Evolutionary conservation across 768 basidiomycete genomes (phyloP), one percentile per base, ranked within the genome.

Genomic region (Lyophyllum shimeji): DNA sequence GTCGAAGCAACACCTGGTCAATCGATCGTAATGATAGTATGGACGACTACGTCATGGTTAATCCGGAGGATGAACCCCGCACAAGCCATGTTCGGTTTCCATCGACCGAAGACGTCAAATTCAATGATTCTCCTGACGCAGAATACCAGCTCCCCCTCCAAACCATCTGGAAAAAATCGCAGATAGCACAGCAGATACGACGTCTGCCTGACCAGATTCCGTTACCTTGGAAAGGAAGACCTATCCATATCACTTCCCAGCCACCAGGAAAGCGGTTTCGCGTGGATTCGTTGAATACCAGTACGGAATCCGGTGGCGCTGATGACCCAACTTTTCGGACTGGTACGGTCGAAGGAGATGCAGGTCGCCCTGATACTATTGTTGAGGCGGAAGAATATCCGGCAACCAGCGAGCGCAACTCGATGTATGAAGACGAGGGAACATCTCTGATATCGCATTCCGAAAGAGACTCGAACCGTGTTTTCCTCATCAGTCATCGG

Each of bases 401-500:
- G 7, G 51, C 21, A 7, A 47, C 50, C 37, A 21, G 27, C 2
- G 29, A 39, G 15, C 46, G 29, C 33, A 46, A 45, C 21, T 52
- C 55, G 9, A n/a, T 43, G 20, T 8, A 53, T 12, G 61, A 55
- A 1, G 47, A 63, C 27, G 62, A 62, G 44, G 51, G 56, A 20
- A 39, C 51, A 6, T 59, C 60, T 3, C 45, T 67, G 33, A 62
- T 67, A 3, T 46, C 56, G 7, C 50, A 50, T 7, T 3, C 7
- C 5, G 62, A 62, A 7, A 48, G 60, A 20, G 21, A 8, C 15
- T 50, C 55, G 11, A 63, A 62, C 37, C 39, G 56, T 46, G 61
- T 64, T 2, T 61, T 65, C 33, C 54, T 65, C 18, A 63, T 64
- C 34, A 56, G 60, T 8, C 44, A 59, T 23, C 56, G 50, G 9